Conservation (phyloP, 441 rosid genomes). For the Hura crepitans region DNA sequence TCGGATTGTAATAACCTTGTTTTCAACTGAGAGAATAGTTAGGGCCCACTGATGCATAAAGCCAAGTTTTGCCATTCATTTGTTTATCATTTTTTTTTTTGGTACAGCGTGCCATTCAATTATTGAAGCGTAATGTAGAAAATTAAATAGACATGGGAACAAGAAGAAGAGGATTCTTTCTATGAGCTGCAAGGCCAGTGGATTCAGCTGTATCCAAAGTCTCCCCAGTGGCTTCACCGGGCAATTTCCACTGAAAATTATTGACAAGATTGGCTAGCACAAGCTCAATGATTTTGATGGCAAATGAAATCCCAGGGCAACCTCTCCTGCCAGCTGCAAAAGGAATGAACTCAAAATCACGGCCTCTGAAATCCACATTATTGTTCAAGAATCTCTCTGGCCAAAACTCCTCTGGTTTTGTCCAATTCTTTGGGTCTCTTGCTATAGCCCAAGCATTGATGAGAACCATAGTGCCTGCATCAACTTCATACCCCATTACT, state of each 20-base stretch:
- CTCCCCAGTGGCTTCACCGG: slow-evolving; percentile 26
- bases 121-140: not conserved
- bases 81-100: no score
- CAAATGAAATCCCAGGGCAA: slow-evolving; percentile 32
- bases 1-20: no score
- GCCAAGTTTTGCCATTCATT: no score
- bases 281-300: slow-evolving; percentile 21
- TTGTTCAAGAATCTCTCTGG: slow-evolving; percentile 43
- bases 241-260: slow-evolving; percentile 32
- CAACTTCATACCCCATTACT: slow-evolving; percentile 33
- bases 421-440: slow-evolving; percentile 36
- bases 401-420: slow-evolving; percentile 34
- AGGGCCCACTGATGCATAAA: no score
- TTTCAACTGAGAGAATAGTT: no score
- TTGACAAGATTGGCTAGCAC: slow-evolving; percentile 30
- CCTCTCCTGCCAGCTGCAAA: slow-evolving; percentile 38
- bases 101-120: no score
- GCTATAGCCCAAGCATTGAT: slow-evolving; percentile 45
- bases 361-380: slow-evolving; percentile 31
- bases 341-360: slow-evolving; percentile 29
- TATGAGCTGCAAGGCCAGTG: slow-evolving; percentile 19
- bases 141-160: slow-evolving; percentile 16
- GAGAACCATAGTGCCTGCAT: slow-evolving; percentile 34
- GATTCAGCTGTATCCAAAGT: slow-evolving; percentile 28
- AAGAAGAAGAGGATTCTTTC: slow-evolving; percentile 25